Conservation (phyloP, 352 stramenopile genomes). For the Blastocystis hominis region DNA sequence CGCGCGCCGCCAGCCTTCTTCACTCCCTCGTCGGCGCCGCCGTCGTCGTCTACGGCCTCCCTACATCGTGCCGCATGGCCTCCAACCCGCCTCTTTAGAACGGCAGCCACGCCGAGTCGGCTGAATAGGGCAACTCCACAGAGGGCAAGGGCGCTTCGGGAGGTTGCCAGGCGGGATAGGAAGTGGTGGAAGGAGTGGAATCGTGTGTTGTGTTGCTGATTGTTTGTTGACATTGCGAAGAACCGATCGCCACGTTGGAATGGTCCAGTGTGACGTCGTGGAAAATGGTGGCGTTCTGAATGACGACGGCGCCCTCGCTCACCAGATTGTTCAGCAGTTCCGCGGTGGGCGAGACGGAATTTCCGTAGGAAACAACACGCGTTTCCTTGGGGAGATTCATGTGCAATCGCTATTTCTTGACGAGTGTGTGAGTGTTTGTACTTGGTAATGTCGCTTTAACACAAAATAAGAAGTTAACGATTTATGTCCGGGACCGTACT, state of each 20-base stretch:
- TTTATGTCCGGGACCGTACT: slow-evolving; percentile 37
- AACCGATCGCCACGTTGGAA: slow-evolving; percentile 12
- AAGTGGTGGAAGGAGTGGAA: not conserved
- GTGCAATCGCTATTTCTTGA: not conserved
- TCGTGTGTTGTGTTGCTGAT: slow-evolving; percentile 2
- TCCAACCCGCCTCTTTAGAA: not conserved
- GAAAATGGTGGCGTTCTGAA: slow-evolving; percentile 40
- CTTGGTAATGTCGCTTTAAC: slow-evolving; percentile 31
- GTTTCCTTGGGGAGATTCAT: not conserved
- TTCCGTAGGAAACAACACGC: not conserved
- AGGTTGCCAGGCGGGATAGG: not conserved
- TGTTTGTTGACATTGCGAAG: not conserved
- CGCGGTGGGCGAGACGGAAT: not conserved
- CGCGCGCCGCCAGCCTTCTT: not conserved
- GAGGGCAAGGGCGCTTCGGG: not conserved
- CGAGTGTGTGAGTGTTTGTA: not conserved
- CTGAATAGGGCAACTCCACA: not conserved
- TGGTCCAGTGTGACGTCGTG: slow-evolving; percentile 38
- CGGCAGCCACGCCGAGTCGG: not conserved
- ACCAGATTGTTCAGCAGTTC: slow-evolving; percentile 42
- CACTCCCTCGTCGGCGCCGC: not conserved
- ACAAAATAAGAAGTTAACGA: slow-evolving; percentile 45
- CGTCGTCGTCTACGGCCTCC: slow-evolving; percentile 5
- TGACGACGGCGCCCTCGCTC: slow-evolving; percentile 2
- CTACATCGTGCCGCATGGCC: not conserved